Percentiles rank a stretch among this genome's conserved stretches.
These are phyloP conservation scores for Hypomyces rosellus DNA, from an alignment of 2,329 filamentous ascomycete genomes.

Conservation along the genomic window DNA sequence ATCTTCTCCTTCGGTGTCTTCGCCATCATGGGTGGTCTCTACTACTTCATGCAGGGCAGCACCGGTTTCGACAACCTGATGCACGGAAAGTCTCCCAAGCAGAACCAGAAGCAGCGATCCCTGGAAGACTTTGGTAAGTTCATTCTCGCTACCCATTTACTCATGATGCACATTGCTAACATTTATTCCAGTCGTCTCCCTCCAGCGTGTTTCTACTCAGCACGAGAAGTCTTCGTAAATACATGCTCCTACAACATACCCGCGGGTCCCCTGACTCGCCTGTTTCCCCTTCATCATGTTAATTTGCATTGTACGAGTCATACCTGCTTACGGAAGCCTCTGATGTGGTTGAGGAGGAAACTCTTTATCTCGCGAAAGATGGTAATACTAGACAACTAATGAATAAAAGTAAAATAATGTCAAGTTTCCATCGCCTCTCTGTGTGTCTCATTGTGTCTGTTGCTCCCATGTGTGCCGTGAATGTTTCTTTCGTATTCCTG, in stretches of 20 bases:
- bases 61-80: conserved; percentile 84
- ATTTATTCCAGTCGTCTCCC: conserved; percentile 63
- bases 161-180: conserved; percentile 39
- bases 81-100: conserved; percentile 82
- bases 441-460: no score
- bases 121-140: conserved; percentile 83
- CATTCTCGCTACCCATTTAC: neutral
- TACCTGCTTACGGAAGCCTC: conserved; percentile 28
- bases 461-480: no score
- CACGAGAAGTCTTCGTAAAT: conserved; percentile 79
- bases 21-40: conserved; percentile 68
- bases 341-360: conserved; percentile 29
- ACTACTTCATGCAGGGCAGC: conserved; percentile 75
- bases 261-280: conserved; percentile 29
- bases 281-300: conserved; percentile 34
- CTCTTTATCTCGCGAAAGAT: conserved; percentile 33
- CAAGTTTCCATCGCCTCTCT: neutral
- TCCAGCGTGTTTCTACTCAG: conserved; percentile 85
- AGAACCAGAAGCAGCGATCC: conserved; percentile 74
- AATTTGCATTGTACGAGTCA: conserved; percentile 35
- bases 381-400: conserved; percentile 36
- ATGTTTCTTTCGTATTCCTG: neutral
- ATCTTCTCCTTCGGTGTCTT: conserved; percentile 88
- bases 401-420: conserved; percentile 36
- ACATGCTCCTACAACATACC: conserved; percentile 29